Conservation (phyloP, 2,329 filamentous ascomycete genomes). For the Cercospora sp. region DNA sequence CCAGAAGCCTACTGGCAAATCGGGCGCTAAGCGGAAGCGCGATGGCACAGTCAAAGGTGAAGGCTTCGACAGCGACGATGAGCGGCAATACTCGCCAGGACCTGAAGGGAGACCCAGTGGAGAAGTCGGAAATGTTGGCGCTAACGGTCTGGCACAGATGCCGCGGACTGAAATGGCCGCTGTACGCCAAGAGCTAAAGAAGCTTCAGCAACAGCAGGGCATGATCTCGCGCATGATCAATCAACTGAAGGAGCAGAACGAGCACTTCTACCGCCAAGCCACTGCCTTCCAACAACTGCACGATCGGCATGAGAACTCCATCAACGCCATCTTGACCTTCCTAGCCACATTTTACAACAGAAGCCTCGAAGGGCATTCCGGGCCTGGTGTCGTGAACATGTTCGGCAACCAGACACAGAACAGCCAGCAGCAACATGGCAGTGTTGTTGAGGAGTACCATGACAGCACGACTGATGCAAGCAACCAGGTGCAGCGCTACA, state of each 20-base stretch:
- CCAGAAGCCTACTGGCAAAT: constrained; percentile 83
- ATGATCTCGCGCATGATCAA: constrained; percentile 81
- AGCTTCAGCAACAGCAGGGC: constrained; percentile 81
- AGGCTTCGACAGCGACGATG: constrained; percentile 72
- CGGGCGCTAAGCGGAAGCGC: constrained; percentile 50
- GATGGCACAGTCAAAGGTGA: constrained; percentile 61
- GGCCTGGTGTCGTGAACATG: constrained; percentile 79
- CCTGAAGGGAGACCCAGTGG: constrained; percentile 30
- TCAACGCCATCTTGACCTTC: constrained; percentile 97
- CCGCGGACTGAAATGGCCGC: constrained; percentile 73
- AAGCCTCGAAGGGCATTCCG: constrained; percentile 79
- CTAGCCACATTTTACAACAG: constrained; percentile 95
- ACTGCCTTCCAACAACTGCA: constrained; percentile 87
- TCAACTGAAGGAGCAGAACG: constrained; percentile 79
- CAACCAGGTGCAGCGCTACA: constrained; percentile 34
- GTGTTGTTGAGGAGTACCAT: constrained; percentile 62
- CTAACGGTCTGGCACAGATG: constrained; percentile 54
- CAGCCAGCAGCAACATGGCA: constrained; percentile 52
- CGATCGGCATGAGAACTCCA: constrained; percentile 95
- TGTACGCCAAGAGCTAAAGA: constrained; percentile 76
- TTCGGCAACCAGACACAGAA: constrained; percentile 59
- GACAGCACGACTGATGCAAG: constrained; percentile 43
- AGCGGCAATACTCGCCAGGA: constrained; percentile 41
- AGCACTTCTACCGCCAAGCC: constrained; percentile 83
- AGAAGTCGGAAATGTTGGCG: constrained; percentile 40